Evolutionary conservation across 257 asterid genomes (phyloP), one percentile per base, ranked within the genome.

Genomic region (Rhazya stricta): DNA sequence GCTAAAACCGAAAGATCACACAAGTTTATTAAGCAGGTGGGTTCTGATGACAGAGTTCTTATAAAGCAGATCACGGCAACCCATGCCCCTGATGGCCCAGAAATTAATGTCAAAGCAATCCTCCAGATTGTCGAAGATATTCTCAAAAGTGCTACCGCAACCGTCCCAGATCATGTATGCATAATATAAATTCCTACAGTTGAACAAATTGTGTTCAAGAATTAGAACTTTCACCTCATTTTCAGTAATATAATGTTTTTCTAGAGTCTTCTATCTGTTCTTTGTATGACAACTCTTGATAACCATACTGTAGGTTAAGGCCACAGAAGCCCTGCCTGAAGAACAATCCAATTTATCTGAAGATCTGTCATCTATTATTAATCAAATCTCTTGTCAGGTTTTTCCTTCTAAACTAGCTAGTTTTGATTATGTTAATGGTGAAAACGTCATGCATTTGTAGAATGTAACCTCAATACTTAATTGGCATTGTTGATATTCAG

Each of bases 401-500:
- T 39, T 36, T 5, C 19, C 58, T n/a, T n/a, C n/a, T 45, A 48
- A 69, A 45, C 68, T 15, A 30, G 6, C 71, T 21, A 36, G 3
- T 5, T 21, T 37, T 19, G 12, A 15, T 3, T 8, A 23, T 21
- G 37, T 37, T n/a, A 41, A 48, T 8, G 48, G 2, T 8, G 13
- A 43, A 8, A n/a, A n/a, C n/a, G n/a, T n/a, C n/a, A n/a, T n/a
- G n/a, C n/a, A n/a, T n/a, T n/a, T n/a, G n/a, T n/a, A n/a, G n/a
- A n/a, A n/a, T n/a, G n/a, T n/a, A n/a, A n/a, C n/a, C n/a, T n/a
- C n/a, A n/a, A n/a, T n/a, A n/a, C n/a, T 69, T 19, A 27, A 15
- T 8, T 12, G 2, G 7, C 2, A 8, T 43, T 43, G n/a, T n/a
- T n/a, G 48, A 9, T 2, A 43, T 43, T 43, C 89, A 90, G 96